Evolutionary conservation across 2,329 filamentous ascomycete genomes (phyloP).

Genomic region (Penicillium sp.): DNA sequence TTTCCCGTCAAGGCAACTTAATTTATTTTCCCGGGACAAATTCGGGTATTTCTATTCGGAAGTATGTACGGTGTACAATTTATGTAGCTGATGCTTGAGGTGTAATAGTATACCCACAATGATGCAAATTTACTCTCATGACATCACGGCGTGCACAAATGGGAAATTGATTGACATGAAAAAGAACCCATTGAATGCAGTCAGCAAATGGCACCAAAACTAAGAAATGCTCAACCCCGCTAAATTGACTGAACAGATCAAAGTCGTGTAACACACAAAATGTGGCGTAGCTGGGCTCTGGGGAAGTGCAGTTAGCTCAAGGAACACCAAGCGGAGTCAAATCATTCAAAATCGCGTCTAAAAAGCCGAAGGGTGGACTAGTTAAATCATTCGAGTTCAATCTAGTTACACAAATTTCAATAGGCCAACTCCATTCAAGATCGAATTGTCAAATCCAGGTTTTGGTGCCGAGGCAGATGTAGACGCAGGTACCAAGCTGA

Average conservation of each 20-base stretch:
- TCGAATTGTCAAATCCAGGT: conserved; percentile 2
- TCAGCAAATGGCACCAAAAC: background rate
- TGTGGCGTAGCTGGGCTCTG: conserved; percentile 6
- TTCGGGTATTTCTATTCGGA: background rate
- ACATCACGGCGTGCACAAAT: background rate
- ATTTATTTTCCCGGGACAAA: background rate
- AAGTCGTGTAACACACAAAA: background rate
- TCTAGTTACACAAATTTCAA: conserved; percentile 7
- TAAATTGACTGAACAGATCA: background rate
- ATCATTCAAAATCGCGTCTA: background rate
- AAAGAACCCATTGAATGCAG: background rate
- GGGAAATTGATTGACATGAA: background rate
- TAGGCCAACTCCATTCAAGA: conserved; percentile 12
- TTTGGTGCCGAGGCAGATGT: conserved; percentile 11
- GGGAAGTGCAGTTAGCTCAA: background rate
- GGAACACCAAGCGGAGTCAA: background rate
- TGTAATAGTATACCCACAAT: background rate
- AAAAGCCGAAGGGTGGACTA: background rate
- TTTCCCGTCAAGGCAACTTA: background rate
- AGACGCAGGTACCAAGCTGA: conserved; percentile 19
- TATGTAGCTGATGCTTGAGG: background rate
- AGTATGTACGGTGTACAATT: background rate
- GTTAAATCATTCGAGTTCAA: background rate
- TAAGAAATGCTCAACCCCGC: background rate
- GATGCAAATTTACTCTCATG: background rate